Evolutionary conservation across 2,329 filamentous ascomycete species (phyloP), one percentile per base, ranked within the genome.

Genomic region (Dichotomopilus funicola): DNA sequence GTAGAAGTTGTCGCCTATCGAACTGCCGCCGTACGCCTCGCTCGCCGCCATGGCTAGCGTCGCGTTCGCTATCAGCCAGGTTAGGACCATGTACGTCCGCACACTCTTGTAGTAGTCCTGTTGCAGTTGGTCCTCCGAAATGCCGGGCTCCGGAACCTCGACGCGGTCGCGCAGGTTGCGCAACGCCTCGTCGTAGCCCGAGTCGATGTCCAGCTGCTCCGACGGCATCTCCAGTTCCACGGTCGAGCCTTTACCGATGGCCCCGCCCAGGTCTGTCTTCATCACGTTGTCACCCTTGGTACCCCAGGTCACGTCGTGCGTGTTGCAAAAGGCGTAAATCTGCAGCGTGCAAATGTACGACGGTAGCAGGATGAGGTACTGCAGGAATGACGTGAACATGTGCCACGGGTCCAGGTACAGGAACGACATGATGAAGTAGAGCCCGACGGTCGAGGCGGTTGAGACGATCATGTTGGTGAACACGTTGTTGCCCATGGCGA

Each of bases 71-170:
- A 95, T 80, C 81, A 99, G 90, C 94, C 94, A 99, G 47, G 86
- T 80, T 44, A 95, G 85, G 10, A 99, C 94, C 86, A 99, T 95
- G 83, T 99, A 99, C 0, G 94, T 99, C 53, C 94, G 85, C 51
- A 99, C 94, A 42, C 87, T 89, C 70, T 91, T 89, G 80, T 99
- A 99, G 79, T 99, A 99, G 73, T 99, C 94, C 71, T 99, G 94
- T 71, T 99, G 94, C 72, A 91, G 74, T 73, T 97, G 94, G 0
- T 82, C 77, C 64, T 96, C 92, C 44, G 81, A 85, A 12, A 83
- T 64, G 0, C 76, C 71, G 0, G 80, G 70, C 10, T 72, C 69
- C 9, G 87, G 77, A 0, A 97, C 92, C 69, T 95, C 91, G 64
- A 99, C 79, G 45, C 94, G 82, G 68, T 99, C 94, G 51, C 94